phyloP scores from a whole-genome alignment of 345 rosid species.

The Cardamine chenopodiifolia region DNA sequence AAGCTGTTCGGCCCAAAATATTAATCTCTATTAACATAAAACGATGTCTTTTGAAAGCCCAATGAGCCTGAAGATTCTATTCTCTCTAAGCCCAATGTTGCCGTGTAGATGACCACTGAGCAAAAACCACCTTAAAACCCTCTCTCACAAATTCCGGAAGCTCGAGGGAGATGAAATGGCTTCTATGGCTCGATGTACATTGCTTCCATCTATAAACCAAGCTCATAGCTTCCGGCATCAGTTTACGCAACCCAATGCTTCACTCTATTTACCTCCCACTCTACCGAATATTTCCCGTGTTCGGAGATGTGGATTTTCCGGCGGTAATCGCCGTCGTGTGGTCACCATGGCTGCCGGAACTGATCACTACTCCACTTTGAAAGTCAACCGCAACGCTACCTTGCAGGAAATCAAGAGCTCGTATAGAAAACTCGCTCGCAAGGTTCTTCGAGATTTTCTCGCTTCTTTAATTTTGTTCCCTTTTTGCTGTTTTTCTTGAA shows the following conservation, averaged over 20 bases:
- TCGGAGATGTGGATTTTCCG: conserved; percentile 25
- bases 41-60: neutral
- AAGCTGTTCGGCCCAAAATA: conserved; percentile 4
- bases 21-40: neutral
- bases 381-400: conserved; percentile 61
- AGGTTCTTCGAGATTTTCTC: conserved; percentile 53
- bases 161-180: conserved; percentile 35
- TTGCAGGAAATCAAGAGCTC: conserved; percentile 79
- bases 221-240: conserved; percentile 20
- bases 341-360: conserved; percentile 47
- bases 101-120: conserved; percentile 27
- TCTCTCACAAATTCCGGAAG: neutral
- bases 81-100: conserved; percentile 19
- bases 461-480: neutral
- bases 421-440: conserved; percentile 84
- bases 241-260: conserved; percentile 1
- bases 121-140: conserved; percentile 41
- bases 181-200: neutral
- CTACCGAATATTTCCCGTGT: neutral
- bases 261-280: conserved; percentile 7
- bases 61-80: neutral
- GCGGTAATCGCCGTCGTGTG: conserved; percentile 38
- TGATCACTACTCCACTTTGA: conserved; percentile 73
- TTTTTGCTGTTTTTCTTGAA: neutral
- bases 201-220: conserved; percentile 22